Percentiles rank a stretch among this genome's conserved stretches.
phyloP scores from a whole-genome alignment of 2,329 filamentous ascomycete genomes.

The Colletotrichum orchidophilum region DNA sequence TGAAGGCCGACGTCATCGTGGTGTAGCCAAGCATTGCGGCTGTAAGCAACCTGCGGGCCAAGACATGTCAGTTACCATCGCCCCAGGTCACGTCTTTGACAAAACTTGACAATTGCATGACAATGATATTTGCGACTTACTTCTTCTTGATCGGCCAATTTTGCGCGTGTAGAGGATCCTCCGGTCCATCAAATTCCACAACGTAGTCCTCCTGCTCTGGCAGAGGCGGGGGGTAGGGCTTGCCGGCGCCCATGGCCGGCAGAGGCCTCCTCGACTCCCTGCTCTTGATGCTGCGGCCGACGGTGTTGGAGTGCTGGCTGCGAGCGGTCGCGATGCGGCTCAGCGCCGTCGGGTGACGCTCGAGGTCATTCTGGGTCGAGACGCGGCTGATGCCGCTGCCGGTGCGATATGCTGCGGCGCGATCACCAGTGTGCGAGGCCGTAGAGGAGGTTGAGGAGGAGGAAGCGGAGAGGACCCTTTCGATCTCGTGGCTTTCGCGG shows the following conservation, averaged over 20 bases:
- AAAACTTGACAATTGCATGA: conserved; percentile 20
- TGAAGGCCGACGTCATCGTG: conserved; percentile 76
- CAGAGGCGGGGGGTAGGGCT: conserved; percentile 75
- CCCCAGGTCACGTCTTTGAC: background rate
- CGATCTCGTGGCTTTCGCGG: conserved; percentile 64
- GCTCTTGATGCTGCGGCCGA: conserved; percentile 64
- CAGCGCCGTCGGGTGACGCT: conserved; percentile 74
- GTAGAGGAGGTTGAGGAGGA: conserved; percentile 60
- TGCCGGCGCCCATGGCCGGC: conserved; percentile 77
- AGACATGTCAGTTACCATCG: conserved; percentile 15
- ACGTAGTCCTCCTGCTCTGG: conserved; percentile 81
- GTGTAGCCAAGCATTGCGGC: conserved; percentile 77
- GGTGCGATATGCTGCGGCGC: conserved; percentile 46
- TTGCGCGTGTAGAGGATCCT: conserved; percentile 86
- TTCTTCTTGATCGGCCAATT: conserved; percentile 88
- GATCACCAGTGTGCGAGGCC: conserved; percentile 40
- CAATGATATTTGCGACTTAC: conserved; percentile 50
- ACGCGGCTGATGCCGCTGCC: conserved; percentile 63
- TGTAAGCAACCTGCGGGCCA: conserved; percentile 61
- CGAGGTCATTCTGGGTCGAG: conserved; percentile 73
- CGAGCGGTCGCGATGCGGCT: conserved; percentile 76
- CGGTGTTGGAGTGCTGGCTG: conserved; percentile 77
- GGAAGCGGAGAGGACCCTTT: conserved; percentile 65
- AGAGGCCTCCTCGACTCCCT: conserved; percentile 67
- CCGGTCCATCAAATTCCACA: conserved; percentile 84